These are phyloP conservation scores for Achlya hypogyna DNA, from an alignment of 352 stramenopile species.

Conservation along the genomic window DNA sequence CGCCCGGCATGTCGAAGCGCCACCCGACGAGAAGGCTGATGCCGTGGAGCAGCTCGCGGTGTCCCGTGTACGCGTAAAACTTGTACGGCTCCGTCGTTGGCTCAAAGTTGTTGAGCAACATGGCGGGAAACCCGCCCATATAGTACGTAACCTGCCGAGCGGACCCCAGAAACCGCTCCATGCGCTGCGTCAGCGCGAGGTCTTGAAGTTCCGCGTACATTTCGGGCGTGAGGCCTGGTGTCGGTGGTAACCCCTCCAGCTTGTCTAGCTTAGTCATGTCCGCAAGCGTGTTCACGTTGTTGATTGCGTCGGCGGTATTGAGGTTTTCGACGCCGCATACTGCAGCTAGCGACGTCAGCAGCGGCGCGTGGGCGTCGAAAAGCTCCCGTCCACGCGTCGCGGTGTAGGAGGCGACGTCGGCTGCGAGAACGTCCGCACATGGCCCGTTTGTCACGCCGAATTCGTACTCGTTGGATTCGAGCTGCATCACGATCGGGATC, in stretches of 20 bases:
- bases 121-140: constrained; percentile 59
- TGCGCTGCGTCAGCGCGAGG: constrained; percentile 71
- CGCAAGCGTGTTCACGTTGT: constrained; percentile 40
- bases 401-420: constrained; percentile 50
- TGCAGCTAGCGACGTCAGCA: constrained; percentile 38
- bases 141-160: constrained; percentile 77
- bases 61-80: constrained; percentile 74
- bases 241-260: constrained; percentile 43
- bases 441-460: constrained; percentile 74
- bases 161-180: constrained; percentile 75
- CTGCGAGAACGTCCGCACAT: constrained; percentile 37
- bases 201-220: constrained; percentile 44
- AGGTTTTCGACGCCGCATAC: constrained; percentile 48
- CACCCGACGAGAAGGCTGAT: constrained; percentile 69
- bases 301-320: constrained; percentile 41
- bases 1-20: constrained; percentile 40
- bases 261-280: constrained; percentile 76
- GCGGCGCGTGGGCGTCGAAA: constrained; percentile 38
- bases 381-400: constrained; percentile 42
- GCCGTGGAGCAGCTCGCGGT: constrained; percentile 65
- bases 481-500: constrained; percentile 78
- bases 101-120: constrained; percentile 52
- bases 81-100: constrained; percentile 39
- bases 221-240: constrained; percentile 37
- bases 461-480: constrained; percentile 72